These are phyloP conservation scores for Stephania cephalantha DNA, from an alignment of 164 flowering plant genomes.

Conservation along the genomic window DNA sequence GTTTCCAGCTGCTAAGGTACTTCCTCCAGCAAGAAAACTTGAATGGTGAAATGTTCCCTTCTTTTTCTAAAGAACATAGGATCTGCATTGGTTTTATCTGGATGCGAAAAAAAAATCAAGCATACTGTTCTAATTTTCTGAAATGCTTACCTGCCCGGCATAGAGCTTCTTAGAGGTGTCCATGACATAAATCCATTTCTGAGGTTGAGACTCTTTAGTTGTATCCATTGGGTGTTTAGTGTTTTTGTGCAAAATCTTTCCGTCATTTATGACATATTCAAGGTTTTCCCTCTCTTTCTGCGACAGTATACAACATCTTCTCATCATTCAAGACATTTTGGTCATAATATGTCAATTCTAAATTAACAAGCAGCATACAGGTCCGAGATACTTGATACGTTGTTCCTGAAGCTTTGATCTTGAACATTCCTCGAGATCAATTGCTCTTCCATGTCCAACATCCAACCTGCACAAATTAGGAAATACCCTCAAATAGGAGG, in stretches of 20 bases:
- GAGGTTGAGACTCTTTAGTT: constrained; percentile 25
- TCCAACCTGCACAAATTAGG: constrained; percentile 56
- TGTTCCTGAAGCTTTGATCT: constrained; percentile 68
- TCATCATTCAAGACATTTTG: background rate
- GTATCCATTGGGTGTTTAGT: constrained; percentile 60
- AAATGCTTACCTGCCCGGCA: constrained; percentile 29
- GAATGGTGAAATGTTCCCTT: constrained; percentile 91
- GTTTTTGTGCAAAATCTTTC: constrained; percentile 54
- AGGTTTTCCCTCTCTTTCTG: constrained; percentile 81
- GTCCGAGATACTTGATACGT: constrained; percentile 88
- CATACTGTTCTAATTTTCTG: background rate
- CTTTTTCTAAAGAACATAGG: constrained; percentile 52
- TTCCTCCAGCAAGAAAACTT: constrained; percentile 92
- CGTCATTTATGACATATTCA: constrained; percentile 56
- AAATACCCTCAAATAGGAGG: background rate
- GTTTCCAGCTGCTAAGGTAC: constrained; percentile 90
- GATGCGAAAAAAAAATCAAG: background rate
- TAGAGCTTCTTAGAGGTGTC: constrained; percentile 69
- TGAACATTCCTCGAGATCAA: constrained; percentile 69
- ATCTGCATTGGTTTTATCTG: too few species aligned
- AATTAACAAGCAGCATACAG: constrained; percentile 45
- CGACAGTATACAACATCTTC: background rate
- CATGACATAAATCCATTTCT: constrained; percentile 91
- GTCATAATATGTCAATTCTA: background rate
- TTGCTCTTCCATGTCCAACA: constrained; percentile 76